Base-by-base conservation (phyloP, 768 basidiomycete species). In the Tephrocybe sp. region DNA sequence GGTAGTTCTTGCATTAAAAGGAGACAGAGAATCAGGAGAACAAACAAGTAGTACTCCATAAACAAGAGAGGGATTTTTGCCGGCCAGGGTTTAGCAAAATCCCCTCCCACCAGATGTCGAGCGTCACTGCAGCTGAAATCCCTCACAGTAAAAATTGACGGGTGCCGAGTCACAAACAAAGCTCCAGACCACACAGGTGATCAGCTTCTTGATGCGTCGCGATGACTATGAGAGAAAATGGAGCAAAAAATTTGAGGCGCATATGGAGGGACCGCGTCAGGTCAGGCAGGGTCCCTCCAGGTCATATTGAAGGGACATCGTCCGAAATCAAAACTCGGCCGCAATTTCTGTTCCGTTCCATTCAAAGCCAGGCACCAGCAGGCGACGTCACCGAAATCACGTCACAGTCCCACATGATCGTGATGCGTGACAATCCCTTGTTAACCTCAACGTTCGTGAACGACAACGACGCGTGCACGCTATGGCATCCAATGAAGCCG, bases 401-500 rank as follows among this genome's bases (percentile, higher is more conserved):
- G 38, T 39, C n/a, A 39, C 38, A 20, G 38, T 39, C 38, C 20
- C 38, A 30, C 28, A 39, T 39, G 38, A 39, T 21, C 38, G 38
- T 39, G 38, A 39, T n/a, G 12, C n/a, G 20, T 18, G 6, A 39
- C 38, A 21, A 11, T 4, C 3, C 12, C 20, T 20, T 20, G 8
- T 18, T 39, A 17, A 20, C 10, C 20, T 39, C 34, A 5, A 36
- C 9, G 18, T 18, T 20, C 20, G 6, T 15, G 6, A 36, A 36
- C 34, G 15, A 3, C 38, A 39, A 39, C 38, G 20, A 39, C 34
- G 11, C 34, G 34, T 15, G n/a, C n/a, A 26, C 36, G 28, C 41
- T 17, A 55, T 55, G 54, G 39, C 54, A 7, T 47, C 45, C 23
- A 50, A 28, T 14, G 45, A 45, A 14, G 24, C 44, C n/a, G 45